phyloP scores from a whole-genome alignment of 2,329 filamentous ascomycete species.

The Cytospora piceicola region DNA sequence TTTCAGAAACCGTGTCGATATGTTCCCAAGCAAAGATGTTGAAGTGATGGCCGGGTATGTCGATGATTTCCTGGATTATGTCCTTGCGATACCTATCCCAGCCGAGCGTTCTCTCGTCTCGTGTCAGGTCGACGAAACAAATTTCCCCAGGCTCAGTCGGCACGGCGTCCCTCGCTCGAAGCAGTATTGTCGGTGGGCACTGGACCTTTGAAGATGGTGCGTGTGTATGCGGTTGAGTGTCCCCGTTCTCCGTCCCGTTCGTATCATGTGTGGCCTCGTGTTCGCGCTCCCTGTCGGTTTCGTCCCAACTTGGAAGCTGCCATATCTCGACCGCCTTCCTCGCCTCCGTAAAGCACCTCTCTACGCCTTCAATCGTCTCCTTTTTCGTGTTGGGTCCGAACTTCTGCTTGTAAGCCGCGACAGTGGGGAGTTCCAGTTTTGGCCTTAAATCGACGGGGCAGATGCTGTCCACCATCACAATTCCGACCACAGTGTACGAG shows the following conservation, averaged over 20 bases:
- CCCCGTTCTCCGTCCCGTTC: background rate
- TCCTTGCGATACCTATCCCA: constrained; percentile 53
- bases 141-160: constrained; percentile 38
- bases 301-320: constrained; percentile 46
- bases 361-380: constrained; percentile 38
- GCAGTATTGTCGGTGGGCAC: constrained; percentile 48
- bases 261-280: background rate
- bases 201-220: constrained; percentile 16
- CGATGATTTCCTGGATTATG: constrained; percentile 51
- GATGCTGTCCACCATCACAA: constrained; percentile 58
- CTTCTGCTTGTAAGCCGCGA: constrained; percentile 35
- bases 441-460: constrained; percentile 36
- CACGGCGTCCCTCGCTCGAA: constrained; percentile 50
- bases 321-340: constrained; percentile 46
- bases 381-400: constrained; percentile 37
- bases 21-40: constrained; percentile 46
- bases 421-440: constrained; percentile 20
- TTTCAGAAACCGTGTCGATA: constrained; percentile 36
- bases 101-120: constrained; percentile 48
- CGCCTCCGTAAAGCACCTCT: constrained; percentile 49
- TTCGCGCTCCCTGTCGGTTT: constrained; percentile 8
- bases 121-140: constrained; percentile 48
- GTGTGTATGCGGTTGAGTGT: background rate
- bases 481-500: constrained; percentile 48
- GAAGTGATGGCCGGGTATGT: constrained; percentile 58